Evolutionary conservation across 306 rosid genomes (phyloP).

Genomic region (Rubus parviflorus): DNA sequence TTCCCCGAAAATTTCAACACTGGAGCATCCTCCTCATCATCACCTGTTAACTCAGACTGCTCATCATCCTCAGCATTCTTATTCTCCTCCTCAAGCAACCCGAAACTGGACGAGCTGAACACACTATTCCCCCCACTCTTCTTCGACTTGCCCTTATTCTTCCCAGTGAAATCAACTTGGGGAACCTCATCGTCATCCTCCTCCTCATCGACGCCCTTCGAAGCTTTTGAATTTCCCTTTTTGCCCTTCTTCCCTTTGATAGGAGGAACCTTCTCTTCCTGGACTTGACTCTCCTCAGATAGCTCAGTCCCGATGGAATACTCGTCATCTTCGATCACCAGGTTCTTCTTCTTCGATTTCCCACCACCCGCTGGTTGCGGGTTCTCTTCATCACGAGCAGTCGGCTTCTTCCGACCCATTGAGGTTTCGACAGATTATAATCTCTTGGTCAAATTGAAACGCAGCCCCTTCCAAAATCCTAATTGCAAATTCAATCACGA

Average conservation of each 20-base stretch:
- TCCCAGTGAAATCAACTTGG: constrained; percentile 64
- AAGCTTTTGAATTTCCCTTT: constrained; percentile 54
- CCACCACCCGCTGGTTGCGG: constrained; percentile 46
- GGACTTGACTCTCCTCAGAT: constrained; percentile 53
- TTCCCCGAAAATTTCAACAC: constrained; percentile 54
- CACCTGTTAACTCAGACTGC: constrained; percentile 35
- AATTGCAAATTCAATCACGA: constrained; percentile 15
- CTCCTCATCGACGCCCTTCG: constrained; percentile 33
- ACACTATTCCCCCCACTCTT: constrained; percentile 61
- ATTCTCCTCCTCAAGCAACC: constrained; percentile 64
- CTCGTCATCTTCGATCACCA: constrained; percentile 76
- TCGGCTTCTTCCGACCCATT: constrained; percentile 84
- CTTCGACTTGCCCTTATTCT: constrained; percentile 74
- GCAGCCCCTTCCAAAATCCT: constrained; percentile 20
- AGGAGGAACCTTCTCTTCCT: constrained; percentile 43
- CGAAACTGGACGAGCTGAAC: constrained; percentile 49
- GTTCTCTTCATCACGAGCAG: constrained; percentile 62
- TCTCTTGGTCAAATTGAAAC: not conserved
- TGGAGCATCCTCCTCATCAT: constrained; percentile 42
- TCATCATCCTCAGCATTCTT: constrained; percentile 43
- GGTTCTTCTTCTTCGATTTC: constrained; percentile 74
- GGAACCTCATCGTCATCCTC: constrained; percentile 49
- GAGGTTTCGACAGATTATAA: constrained; percentile 31
- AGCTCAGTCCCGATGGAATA: constrained; percentile 66
- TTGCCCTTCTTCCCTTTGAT: constrained; percentile 68